These are phyloP conservation scores for Fraxinus americana DNA, from an alignment of 257 asterid species.

Conservation along the genomic window DNA sequence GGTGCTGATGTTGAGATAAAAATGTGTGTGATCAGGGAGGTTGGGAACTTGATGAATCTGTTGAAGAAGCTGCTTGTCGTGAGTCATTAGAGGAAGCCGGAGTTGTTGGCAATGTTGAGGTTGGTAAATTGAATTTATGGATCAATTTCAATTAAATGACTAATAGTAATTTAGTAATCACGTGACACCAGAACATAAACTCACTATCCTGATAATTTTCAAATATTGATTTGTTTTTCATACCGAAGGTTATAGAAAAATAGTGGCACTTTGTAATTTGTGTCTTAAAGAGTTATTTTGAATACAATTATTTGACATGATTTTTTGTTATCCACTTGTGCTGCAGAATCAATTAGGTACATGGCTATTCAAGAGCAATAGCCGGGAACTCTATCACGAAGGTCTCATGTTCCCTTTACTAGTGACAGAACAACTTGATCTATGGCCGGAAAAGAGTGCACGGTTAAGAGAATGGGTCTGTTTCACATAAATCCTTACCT, in stretches of 20 bases:
- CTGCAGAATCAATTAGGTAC: conserved; percentile 64
- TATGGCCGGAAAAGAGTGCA: conserved; percentile 65
- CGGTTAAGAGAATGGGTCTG: conserved; percentile 67
- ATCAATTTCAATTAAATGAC: neutral
- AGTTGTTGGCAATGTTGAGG: conserved; percentile 73
- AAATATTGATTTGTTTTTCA: too few species aligned
- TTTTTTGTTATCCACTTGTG: neutral
- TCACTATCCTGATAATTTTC: too few species aligned
- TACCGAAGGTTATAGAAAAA: too few species aligned
- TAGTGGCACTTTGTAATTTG: too few species aligned
- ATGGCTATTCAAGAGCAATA: conserved; percentile 81
- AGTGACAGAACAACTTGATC: conserved; percentile 67
- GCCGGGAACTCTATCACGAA: conserved; percentile 56
- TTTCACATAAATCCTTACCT: neutral
- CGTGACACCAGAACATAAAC: too few species aligned
- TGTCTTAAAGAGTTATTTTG: too few species aligned
- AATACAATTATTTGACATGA: neutral
- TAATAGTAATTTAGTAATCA: too few species aligned
- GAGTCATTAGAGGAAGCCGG: conserved; percentile 87
- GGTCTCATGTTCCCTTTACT: conserved; percentile 76
- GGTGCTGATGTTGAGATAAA: neutral
- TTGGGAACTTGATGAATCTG: conserved; percentile 80
- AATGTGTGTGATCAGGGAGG: conserved; percentile 52
- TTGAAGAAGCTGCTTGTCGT: conserved; percentile 76
- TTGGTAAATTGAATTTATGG: conserved; percentile 8